Conservation (phyloP, 148 eudicot species). For the Fagopyrum esculentum region DNA sequence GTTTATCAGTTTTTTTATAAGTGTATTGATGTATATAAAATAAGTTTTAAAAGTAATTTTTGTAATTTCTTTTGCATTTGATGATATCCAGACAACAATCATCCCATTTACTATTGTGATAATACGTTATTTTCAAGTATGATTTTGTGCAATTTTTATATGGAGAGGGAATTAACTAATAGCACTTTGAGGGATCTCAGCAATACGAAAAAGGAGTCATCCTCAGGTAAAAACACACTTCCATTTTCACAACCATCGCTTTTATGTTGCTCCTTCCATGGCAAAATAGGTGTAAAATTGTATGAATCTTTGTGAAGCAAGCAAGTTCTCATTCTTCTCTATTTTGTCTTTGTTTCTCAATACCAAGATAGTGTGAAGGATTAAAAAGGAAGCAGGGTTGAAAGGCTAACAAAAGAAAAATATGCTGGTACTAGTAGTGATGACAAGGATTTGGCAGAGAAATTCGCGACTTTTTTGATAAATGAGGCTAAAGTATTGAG, state of each 20-base stretch:
- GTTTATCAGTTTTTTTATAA: too few species aligned
- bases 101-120: too few species aligned
- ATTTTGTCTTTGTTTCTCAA: too few species aligned
- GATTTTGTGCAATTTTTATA: too few species aligned
- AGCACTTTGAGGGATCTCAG: too few species aligned
- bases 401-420: conserved; percentile 37
- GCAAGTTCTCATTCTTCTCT: too few species aligned
- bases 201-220: neutral
- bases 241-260: neutral
- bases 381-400: conserved; percentile 28
- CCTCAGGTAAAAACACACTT: neutral
- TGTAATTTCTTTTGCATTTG: too few species aligned
- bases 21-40: too few species aligned
- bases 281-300: neutral
- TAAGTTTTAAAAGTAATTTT: too few species aligned
- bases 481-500: conserved; percentile 75
- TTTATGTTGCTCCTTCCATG: neutral
- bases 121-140: too few species aligned
- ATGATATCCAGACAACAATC: too few species aligned
- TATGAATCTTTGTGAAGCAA: neutral
- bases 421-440: conserved; percentile 19
- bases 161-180: too few species aligned
- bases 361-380: neutral
- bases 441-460: conserved; percentile 45
- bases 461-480: conserved; percentile 60